Evolutionary conservation across 352 stramenopile genomes (phyloP).

Genomic region (Phytophthora melonis): DNA sequence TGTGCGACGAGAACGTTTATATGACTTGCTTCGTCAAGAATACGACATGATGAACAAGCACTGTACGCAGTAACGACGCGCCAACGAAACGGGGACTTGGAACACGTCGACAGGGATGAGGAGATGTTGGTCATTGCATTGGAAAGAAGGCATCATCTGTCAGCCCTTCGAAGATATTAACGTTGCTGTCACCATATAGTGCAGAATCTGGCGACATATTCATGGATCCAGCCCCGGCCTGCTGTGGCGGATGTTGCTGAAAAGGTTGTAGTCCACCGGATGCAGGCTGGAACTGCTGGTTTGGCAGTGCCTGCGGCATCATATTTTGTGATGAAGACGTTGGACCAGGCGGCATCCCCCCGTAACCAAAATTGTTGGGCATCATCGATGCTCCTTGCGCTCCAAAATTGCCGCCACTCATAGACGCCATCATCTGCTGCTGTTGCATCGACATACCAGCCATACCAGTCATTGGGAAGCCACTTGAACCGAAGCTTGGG

Average conservation of each 20-base stretch:
- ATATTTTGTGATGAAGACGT: conserved; percentile 36
- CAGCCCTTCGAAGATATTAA: conserved; percentile 83
- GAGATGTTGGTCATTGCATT: conserved; percentile 61
- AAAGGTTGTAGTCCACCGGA: conserved; percentile 33
- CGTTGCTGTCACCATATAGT: conserved; percentile 61
- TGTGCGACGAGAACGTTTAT: conserved; percentile 64
- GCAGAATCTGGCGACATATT: conserved; percentile 35
- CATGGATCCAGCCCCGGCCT: conserved; percentile 26
- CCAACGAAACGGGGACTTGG: conserved; percentile 33
- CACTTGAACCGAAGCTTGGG: conserved; percentile 42
- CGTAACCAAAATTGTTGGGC: conserved; percentile 58
- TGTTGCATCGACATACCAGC: conserved; percentile 48
- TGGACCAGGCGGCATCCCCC: conserved; percentile 24
- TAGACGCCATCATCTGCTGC: conserved; percentile 60
- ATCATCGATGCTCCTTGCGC: conserved; percentile 41
- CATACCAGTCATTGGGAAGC: conserved; percentile 55
- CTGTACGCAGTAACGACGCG: conserved; percentile 37
- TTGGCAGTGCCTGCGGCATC: conserved; percentile 35
- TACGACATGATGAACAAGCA: conserved; percentile 48
- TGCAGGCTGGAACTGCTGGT: conserved; percentile 38
- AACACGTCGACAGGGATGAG: conserved; percentile 34
- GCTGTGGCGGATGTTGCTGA: conserved; percentile 39
- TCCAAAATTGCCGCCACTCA: conserved; percentile 51
- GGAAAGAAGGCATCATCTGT: conserved; percentile 78
- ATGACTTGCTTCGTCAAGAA: conserved; percentile 57